These are phyloP conservation scores for Elsinoe batatas DNA, from an alignment of 2,329 filamentous ascomycete species.

Conservation along the genomic window DNA sequence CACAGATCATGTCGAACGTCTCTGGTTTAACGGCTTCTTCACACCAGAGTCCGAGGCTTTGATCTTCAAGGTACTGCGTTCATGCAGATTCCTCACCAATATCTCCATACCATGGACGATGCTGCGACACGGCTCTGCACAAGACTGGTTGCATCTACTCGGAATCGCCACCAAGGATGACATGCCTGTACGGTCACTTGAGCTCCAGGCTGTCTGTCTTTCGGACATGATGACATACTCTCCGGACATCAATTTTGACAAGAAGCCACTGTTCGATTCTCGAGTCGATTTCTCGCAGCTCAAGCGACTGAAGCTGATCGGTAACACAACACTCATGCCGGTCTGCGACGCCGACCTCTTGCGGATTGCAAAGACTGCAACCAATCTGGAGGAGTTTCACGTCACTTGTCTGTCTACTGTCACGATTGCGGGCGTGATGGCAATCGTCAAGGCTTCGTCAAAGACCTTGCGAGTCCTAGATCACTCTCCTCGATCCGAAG, in stretches of 20 bases:
- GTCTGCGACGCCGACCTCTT: constrained; percentile 41
- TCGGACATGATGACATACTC: constrained; percentile 33
- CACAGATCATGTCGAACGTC: constrained; percentile 40
- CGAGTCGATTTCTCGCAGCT: constrained; percentile 41
- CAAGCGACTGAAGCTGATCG: constrained; percentile 44
- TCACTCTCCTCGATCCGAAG: constrained; percentile 43
- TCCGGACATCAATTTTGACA: constrained; percentile 32
- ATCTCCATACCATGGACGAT: constrained; percentile 46
- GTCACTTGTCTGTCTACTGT: constrained; percentile 45
- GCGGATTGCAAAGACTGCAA: constrained; percentile 42
- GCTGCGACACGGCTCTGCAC: constrained; percentile 38
- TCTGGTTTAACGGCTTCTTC: constrained; percentile 49
- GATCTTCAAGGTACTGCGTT: constrained; percentile 39
- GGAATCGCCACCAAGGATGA: constrained; percentile 30
- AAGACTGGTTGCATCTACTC: constrained; percentile 41
- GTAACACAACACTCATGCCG: constrained; percentile 44
- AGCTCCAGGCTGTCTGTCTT: constrained; percentile 43
- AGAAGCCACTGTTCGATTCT: constrained; percentile 34
- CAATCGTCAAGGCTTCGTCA: constrained; percentile 41
- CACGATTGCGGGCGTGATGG: constrained; percentile 43
- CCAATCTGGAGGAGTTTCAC: constrained; percentile 43
- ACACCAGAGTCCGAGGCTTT: constrained; percentile 40
- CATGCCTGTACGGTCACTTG: constrained; percentile 40
- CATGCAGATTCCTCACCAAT: constrained; percentile 38
- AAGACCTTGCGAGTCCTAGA: constrained; percentile 41